Conservation (phyloP, 1,139 yeast species). For the Debaryomyces coudertii region DNA sequence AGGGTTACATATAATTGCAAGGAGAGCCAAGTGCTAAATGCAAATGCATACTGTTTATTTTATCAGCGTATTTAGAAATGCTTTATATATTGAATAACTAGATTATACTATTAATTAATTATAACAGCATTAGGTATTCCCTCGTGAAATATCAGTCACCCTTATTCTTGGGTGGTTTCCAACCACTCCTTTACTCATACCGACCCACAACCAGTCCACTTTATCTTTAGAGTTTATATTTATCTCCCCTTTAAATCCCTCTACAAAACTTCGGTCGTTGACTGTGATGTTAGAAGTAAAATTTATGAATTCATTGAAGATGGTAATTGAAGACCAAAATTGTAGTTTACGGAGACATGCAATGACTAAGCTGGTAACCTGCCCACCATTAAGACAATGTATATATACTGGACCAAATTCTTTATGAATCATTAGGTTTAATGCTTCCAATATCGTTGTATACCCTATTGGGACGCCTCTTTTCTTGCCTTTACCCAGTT, state of each 20-base stretch:
- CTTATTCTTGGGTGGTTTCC: constrained; percentile 47
- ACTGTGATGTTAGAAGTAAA: constrained; percentile 80
- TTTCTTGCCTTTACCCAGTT: constrained; percentile 73
- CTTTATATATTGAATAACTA: constrained; percentile 4
- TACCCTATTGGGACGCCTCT: constrained; percentile 79
- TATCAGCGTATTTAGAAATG: constrained; percentile 45
- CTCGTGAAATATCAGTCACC: constrained; percentile 27
- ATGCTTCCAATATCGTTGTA: constrained; percentile 58
- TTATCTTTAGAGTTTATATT: constrained; percentile 50
- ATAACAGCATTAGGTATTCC: neutral
- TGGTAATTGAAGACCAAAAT: constrained; percentile 88
- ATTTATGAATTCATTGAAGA: constrained; percentile 80
- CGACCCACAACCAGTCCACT: constrained; percentile 78
- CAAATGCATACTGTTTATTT: constrained; percentile 78
- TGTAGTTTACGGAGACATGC: constrained; percentile 86
- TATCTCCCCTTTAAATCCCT: constrained; percentile 70
- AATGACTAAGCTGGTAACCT: constrained; percentile 77
- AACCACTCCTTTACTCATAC: constrained; percentile 62
- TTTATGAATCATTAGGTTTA: constrained; percentile 62
- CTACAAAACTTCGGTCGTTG: constrained; percentile 82
- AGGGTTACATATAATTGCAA: constrained; percentile 49
- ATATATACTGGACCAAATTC: constrained; percentile 72
- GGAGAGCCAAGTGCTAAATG: constrained; percentile 51
- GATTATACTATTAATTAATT: constrained; percentile 1
- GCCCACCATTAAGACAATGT: constrained; percentile 90